Evolutionary conservation across 106 monocot genomes (phyloP).

Genomic region (Chionographis japonica): DNA sequence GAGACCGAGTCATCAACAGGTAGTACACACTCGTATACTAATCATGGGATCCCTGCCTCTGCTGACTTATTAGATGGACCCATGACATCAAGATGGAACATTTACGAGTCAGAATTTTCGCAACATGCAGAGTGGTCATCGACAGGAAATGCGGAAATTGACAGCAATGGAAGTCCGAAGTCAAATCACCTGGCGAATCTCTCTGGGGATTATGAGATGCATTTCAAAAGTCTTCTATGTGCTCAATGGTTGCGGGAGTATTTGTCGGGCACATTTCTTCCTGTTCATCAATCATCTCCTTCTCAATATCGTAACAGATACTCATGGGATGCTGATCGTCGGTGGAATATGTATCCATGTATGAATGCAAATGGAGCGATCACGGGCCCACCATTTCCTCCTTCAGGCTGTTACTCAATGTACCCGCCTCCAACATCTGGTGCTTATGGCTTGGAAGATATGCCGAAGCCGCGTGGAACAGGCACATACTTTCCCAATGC

Average conservation of each 20-base stretch:
- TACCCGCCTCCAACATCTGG: conserved; percentile 19
- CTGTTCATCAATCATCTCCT: conserved; percentile 15
- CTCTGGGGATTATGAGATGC: conserved; percentile 28
- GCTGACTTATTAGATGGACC: not conserved
- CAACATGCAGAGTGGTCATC: not conserved
- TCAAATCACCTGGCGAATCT: conserved; percentile 37
- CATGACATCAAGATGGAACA: conserved; percentile 4
- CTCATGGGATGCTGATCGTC: conserved; percentile 23
- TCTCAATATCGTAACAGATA: conserved; percentile 21
- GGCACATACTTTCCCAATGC: conserved; percentile 74
- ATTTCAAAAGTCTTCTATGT: conserved; percentile 41
- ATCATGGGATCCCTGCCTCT: not conserved
- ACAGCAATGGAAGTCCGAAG: not conserved
- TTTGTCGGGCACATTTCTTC: conserved; percentile 1
- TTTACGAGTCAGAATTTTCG: conserved; percentile 2
- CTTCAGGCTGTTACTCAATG: conserved; percentile 17
- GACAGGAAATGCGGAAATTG: conserved; percentile 5
- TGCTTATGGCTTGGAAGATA: conserved; percentile 38
- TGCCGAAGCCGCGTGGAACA: conserved; percentile 51
- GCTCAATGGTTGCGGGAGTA: conserved; percentile 38
- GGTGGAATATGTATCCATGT: conserved; percentile 13
- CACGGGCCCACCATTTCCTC: conserved; percentile 35
- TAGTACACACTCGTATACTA: conserved; percentile 9
- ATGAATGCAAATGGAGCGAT: conserved; percentile 40
- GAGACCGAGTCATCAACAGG: conserved; percentile 22